Conservation (phyloP, 2,329 filamentous ascomycete species). For the Sporothrix curviconia region DNA sequence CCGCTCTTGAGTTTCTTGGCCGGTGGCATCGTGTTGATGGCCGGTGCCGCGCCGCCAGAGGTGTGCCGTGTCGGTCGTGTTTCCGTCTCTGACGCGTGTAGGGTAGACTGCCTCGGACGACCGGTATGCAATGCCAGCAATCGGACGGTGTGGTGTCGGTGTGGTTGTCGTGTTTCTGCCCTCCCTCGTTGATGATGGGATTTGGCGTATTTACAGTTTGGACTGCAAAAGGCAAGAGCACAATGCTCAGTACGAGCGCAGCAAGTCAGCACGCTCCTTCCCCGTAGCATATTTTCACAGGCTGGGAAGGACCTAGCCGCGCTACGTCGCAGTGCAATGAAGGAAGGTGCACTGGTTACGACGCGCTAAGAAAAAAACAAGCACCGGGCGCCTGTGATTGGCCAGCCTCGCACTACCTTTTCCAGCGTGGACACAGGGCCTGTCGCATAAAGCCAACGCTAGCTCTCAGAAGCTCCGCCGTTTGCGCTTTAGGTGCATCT, state of each 20-base stretch:
- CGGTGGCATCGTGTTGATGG: slow-evolving; percentile 49
- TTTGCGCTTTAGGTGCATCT: slow-evolving; percentile 1
- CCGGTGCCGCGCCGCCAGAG: neutral
- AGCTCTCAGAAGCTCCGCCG: neutral
- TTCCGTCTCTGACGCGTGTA: neutral
- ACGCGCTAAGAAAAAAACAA: neutral
- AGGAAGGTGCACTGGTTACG: slow-evolving; percentile 16
- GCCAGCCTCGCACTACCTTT: slow-evolving; percentile 15
- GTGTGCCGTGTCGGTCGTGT: neutral
- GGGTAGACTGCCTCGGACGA: neutral
- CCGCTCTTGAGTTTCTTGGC: slow-evolving; percentile 53
- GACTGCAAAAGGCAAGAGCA: no score
- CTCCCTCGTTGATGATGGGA: no score
- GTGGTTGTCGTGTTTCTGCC: no score
- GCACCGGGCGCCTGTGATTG: slow-evolving; percentile 5
- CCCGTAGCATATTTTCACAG: no score
- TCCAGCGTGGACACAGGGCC: slow-evolving; percentile 1
- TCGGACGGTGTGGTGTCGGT: no score
- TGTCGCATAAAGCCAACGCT: neutral
- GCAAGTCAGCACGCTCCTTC: no score
- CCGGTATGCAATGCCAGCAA: no score
- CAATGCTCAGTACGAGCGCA: no score
- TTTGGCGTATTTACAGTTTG: no score
- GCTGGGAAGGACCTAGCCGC: no score
- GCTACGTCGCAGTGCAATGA: no score